Percentiles rank a stretch among this genome's conserved stretches.
Evolutionary conservation across 495 filamentous ascomycete species (phyloP).

Genomic region (Podospora conica): DNA sequence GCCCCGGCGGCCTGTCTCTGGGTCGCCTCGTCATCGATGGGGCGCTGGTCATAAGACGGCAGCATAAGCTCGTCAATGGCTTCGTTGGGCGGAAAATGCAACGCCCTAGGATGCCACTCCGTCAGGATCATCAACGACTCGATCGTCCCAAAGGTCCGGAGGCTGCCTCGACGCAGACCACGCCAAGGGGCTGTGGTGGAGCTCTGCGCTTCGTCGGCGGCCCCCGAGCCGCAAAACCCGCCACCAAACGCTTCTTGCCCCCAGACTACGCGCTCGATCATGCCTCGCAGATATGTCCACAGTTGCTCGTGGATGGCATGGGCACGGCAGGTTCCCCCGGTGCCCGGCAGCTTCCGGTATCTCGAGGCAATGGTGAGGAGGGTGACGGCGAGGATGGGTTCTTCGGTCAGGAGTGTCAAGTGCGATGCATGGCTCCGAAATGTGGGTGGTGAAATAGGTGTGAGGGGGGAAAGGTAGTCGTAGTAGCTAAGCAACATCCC

Average conservation of each 20-base stretch:
- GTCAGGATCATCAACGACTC: conserved; percentile 90
- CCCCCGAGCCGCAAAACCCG: conserved; percentile 72
- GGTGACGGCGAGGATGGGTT: conserved; percentile 86
- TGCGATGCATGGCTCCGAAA: conserved; percentile 71
- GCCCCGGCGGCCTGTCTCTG: conserved; percentile 43
- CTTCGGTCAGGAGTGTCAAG: conserved; percentile 70
- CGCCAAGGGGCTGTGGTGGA: conserved; percentile 55
- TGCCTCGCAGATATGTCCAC: conserved; percentile 90
- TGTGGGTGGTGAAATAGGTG: conserved; percentile 82
- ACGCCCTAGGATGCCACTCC: conserved; percentile 91
- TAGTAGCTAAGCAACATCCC: conserved; percentile 60
- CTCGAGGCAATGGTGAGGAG: conserved; percentile 86
- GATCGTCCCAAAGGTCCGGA: conserved; percentile 86
- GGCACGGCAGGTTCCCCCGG: conserved; percentile 74
- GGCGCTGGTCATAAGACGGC: conserved; percentile 43
- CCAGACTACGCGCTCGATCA: conserved; percentile 92
- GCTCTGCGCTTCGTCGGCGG: conserved; percentile 54
- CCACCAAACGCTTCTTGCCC: conserved; percentile 92
- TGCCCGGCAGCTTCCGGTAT: conserved; percentile 70
- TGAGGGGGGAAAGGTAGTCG: conserved; percentile 78
- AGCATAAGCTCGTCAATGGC: conserved; percentile 55
- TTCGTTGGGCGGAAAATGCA: conserved; percentile 91
- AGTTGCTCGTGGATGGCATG: conserved; percentile 91
- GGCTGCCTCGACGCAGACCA: conserved; percentile 60
- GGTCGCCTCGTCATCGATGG: conserved; percentile 43